These are phyloP conservation scores for Fusarium sp. DNA, from an alignment of 2,329 filamentous ascomycete species.

Conservation along the genomic window DNA sequence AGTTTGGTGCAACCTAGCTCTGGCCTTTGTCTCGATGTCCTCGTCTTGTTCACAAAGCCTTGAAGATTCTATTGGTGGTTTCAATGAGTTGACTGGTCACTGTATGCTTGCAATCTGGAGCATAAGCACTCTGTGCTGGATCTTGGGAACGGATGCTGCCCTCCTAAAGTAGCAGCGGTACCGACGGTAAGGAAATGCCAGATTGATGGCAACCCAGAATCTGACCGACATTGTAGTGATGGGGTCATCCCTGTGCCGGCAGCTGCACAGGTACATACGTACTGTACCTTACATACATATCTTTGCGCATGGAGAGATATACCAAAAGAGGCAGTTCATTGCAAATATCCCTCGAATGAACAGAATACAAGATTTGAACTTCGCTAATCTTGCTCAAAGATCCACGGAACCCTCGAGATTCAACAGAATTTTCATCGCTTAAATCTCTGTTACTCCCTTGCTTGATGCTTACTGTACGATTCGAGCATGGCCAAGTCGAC, in stretches of 20 bases:
- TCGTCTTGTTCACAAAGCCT: background rate
- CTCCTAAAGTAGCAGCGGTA: background rate
- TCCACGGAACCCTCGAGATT: background rate
- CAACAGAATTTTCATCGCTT: slow-evolving; percentile 12
- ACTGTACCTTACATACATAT: background rate
- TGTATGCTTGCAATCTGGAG: slow-evolving; percentile 9
- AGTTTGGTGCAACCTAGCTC: background rate
- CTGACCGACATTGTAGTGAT: slow-evolving; percentile 1
- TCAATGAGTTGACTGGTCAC: slow-evolving; percentile 7
- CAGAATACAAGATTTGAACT: background rate
- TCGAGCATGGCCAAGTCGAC: slow-evolving; percentile 11
- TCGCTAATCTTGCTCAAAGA: background rate
- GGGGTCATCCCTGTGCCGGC: slow-evolving; percentile 6
- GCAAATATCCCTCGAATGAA: background rate
- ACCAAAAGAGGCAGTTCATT: background rate
- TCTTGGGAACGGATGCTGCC: slow-evolving; percentile 19
- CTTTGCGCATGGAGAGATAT: background rate
- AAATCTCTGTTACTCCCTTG: slow-evolving; percentile 28
- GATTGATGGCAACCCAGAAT: slow-evolving; percentile 22
- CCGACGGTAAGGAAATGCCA: slow-evolving; percentile 21
- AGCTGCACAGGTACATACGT: slow-evolving; percentile 10
- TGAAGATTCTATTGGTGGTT: background rate
- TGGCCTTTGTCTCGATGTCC: background rate
- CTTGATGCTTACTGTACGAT: slow-evolving; percentile 20
- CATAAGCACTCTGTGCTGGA: slow-evolving; percentile 24